Base-by-base conservation (phyloP, 1,139 yeast species). In the Protomyces lactucae-debilis region DNA sequence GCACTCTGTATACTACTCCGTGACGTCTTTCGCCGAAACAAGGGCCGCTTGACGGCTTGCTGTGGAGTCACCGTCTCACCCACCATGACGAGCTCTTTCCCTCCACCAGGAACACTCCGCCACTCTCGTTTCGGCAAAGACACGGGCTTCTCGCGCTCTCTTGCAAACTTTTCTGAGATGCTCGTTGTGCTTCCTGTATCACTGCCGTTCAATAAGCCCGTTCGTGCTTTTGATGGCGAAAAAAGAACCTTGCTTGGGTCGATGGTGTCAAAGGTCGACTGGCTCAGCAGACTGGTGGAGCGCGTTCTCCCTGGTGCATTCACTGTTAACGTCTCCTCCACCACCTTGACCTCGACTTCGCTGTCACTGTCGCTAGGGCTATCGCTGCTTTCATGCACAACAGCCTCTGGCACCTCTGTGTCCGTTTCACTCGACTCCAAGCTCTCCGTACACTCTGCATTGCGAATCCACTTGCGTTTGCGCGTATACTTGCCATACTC, bases 401-500 rank as follows among this genome's bases (percentile, higher is more conserved):
- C 43, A 14, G 43, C 43, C 43, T n/a, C 43, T 28, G 5, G 32
- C 32, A 28, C 8, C 16, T 39, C 16, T 4, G 43, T 16, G 3
- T 39, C 43, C 8, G 18, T 16, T 39, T 14, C 43, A 18, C 43
- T 39, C 43, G 43, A 12, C 25, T 43, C 28, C 21, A 51, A 36
- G 10, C 32, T 28, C 21, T 59, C 63, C n/a, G 36, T 39, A 32
- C 63, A 59, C 45, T 60, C 59, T 32, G 64, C 64, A 46, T 60
- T 54, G 32, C 64, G 53, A 23, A 54, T 54, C 64, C 64, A 60
- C 51, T 54, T 45, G 36, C 64, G 51, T n/a, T 57, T 57, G n/a
- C 64, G 48, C 6, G 99, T 93, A 73, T 90, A 93, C 75, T 90
- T 91, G 43, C 95, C 85, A 75, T 86, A 92, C 2, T 95, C 81